These are phyloP conservation scores for Nepenthes gracilis DNA, from an alignment of 148 eudicot species.

Conservation along the genomic window DNA sequence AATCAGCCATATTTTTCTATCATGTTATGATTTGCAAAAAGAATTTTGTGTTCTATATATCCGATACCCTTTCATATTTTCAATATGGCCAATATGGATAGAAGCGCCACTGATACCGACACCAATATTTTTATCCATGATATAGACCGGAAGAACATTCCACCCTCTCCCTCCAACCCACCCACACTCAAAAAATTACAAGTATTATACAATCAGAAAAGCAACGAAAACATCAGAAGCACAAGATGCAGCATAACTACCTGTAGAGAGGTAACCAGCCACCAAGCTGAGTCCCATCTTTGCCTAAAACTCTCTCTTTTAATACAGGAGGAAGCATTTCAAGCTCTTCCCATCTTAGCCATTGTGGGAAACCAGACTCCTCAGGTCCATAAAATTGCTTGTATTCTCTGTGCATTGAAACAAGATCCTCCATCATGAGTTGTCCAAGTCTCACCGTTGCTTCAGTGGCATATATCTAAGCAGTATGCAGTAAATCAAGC, in stretches of 20 bases:
- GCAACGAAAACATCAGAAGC: neutral
- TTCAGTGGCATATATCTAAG: conserved; percentile 80
- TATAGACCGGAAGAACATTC: too few relatives aligned
- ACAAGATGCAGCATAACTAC: conserved; percentile 16
- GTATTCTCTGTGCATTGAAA: conserved; percentile 63
- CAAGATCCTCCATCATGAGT: conserved; percentile 82
- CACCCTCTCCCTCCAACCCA: neutral
- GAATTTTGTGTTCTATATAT: too few relatives aligned
- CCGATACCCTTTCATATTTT: too few relatives aligned
- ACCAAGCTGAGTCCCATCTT: conserved; percentile 51
- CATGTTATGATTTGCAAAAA: too few relatives aligned
- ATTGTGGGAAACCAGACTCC: conserved; percentile 31
- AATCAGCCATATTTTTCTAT: too few relatives aligned
- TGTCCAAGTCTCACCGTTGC: conserved; percentile 65
- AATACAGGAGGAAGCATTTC: conserved; percentile 43
- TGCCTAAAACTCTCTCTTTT: conserved; percentile 44
- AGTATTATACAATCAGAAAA: neutral
- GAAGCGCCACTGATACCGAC: too few relatives aligned
- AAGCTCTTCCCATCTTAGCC: conserved; percentile 79
- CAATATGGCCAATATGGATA: too few relatives aligned
- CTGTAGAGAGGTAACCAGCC: conserved; percentile 76
- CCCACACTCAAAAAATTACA: neutral
- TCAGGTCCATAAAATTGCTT: conserved; percentile 72
- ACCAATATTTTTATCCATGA: too few relatives aligned
- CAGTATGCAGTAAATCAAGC: conserved; percentile 7